Percentiles rank a stretch among this genome's conserved stretches.
These are phyloP conservation scores for Diplotaxis tenuifolia DNA, from an alignment of 345 rosid genomes.

Conservation along the genomic window DNA sequence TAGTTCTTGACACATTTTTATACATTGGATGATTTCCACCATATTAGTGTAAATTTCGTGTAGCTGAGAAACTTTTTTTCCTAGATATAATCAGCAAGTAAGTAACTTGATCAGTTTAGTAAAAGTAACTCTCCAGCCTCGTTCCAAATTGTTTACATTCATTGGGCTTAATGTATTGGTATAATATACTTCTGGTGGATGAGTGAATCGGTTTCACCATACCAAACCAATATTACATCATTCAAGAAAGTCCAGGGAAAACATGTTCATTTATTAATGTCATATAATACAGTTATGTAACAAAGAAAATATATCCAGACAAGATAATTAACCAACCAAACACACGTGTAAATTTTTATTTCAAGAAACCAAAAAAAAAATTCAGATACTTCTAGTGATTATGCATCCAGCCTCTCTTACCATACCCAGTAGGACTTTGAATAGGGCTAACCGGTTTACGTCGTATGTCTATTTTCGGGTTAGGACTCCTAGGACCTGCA, in stretches of 20 bases:
- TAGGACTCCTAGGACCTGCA: slow-evolving; percentile 64
- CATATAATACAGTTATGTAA: slow-evolving; percentile 31
- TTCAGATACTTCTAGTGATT: slow-evolving; percentile 28
- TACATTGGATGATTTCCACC: too few relatives aligned
- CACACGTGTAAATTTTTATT: slow-evolving; percentile 20
- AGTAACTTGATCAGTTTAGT: neutral
- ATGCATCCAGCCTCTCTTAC: slow-evolving; percentile 53
- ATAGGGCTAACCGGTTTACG: slow-evolving; percentile 41
- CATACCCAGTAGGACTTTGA: slow-evolving; percentile 44
- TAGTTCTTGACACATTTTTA: too few relatives aligned
- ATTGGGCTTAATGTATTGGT: neutral
- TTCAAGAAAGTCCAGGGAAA: neutral
- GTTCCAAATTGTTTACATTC: neutral
- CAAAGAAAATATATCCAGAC: neutral
- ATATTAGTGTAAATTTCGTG: too few relatives aligned
- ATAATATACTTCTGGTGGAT: too few relatives aligned
- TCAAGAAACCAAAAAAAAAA: neutral
- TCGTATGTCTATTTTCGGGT: slow-evolving; percentile 37
- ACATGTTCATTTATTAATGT: slow-evolving; percentile 9
- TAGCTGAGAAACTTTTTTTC: too few relatives aligned
- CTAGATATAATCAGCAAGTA: too few relatives aligned
- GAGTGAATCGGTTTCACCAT: too few relatives aligned
- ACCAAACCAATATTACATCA: neutral
- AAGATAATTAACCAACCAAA: slow-evolving; percentile 10
- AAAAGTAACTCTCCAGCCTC: neutral